Conservation (phyloP, 305 asterid genomes). For the Fraxinus floribunda region DNA sequence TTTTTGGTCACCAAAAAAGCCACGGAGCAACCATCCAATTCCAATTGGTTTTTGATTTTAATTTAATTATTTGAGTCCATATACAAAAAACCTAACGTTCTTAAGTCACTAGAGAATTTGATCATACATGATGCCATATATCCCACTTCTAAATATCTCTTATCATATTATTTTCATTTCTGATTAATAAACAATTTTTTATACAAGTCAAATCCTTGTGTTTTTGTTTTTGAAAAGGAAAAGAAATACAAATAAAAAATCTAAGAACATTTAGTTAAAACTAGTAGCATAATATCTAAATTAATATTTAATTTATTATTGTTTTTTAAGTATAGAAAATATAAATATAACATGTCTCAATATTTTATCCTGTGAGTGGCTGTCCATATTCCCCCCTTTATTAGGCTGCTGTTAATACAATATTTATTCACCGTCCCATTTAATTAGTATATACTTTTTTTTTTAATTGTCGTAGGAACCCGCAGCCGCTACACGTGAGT, state of each 20-base stretch:
- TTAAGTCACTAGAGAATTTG: constrained; percentile 25
- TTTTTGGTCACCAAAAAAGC: constrained; percentile 18
- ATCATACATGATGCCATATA: constrained; percentile 31
- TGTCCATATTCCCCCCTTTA: too few species aligned
- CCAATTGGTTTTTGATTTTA: constrained; percentile 13
- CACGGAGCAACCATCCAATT: constrained; percentile 17
- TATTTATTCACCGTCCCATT: too few species aligned
- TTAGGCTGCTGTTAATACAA: too few species aligned
- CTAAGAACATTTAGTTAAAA: neutral
- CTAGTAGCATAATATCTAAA: neutral
- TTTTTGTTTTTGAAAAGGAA: neutral
- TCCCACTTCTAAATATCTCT: constrained; percentile 27
- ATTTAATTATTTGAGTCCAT: neutral
- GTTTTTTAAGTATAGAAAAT: too few species aligned
- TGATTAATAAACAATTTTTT: neutral
- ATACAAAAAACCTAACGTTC: neutral
- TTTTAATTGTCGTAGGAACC: too few species aligned
- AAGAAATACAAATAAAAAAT: too few species aligned
- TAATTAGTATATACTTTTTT: too few species aligned
- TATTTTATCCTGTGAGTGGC: too few species aligned
- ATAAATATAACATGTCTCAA: too few species aligned
- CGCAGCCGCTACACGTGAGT: too few species aligned
- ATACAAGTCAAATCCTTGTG: neutral
- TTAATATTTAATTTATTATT: too few species aligned
- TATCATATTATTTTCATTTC: constrained; percentile 15